Conservation (phyloP, 345 rosid species). For the Limnanthes douglasii region DNA sequence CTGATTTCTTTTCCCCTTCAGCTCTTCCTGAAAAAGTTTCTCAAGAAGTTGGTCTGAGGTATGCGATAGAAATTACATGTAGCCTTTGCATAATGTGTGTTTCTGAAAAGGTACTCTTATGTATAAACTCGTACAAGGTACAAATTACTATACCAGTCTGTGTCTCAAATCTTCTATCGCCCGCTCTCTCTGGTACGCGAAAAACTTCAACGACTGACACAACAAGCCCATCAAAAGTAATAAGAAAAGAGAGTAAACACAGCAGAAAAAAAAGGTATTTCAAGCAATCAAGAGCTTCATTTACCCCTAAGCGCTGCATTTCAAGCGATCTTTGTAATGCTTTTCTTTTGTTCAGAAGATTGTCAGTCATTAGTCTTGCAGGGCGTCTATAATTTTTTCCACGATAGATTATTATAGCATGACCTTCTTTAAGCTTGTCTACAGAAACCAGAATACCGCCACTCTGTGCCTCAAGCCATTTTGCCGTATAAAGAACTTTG, state of each 20-base stretch:
- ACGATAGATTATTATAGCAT: conserved; percentile 62
- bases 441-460: conserved; percentile 64
- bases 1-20: no score
- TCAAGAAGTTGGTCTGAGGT: no score
- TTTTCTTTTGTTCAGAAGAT: conserved; percentile 58
- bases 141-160: conserved; percentile 32
- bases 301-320: conserved; percentile 74
- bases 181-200: conserved; percentile 34
- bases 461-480: conserved; percentile 60
- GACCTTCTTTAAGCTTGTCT: conserved; percentile 56
- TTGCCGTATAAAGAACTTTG: conserved; percentile 49
- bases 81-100: no score
- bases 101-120: no score
- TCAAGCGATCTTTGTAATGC: conserved; percentile 57
- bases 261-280: neutral
- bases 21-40: no score
- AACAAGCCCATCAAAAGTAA: conserved; percentile 1
- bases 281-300: conserved; percentile 9
- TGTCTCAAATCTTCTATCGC: conserved; percentile 32
- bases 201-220: conserved; percentile 62
- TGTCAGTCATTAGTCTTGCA: conserved; percentile 21
- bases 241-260: neutral
- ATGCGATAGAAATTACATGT: no score
- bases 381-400: conserved; percentile 81
- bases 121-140: no score